Base-by-base conservation (phyloP, 1,284 basidiomycete species). In the Ustilago xerochloae region DNA sequence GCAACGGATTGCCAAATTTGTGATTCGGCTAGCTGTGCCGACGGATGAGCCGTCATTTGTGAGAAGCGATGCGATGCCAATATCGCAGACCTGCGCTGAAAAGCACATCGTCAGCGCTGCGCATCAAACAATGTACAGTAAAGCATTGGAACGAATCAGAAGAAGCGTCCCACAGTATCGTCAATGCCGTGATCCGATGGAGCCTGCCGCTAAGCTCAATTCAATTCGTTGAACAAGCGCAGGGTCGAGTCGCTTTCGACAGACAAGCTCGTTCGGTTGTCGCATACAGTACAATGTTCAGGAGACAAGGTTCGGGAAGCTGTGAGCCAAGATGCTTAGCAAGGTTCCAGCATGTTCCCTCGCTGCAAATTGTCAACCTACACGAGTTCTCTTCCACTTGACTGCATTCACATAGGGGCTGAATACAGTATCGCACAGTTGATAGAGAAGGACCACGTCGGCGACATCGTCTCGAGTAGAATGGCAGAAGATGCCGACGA, bases 281-380 rank as follows among this genome's bases (percentile, higher is more conserved):
- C n/a, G n/a, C n/a, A n/a, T n/a, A n/a, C n/a, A n/a, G n/a, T n/a
- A n/a, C n/a, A n/a, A n/a, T n/a, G n/a, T n/a, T n/a, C n/a, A n/a
- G n/a, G n/a, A n/a, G n/a, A n/a, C n/a, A n/a, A 53, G 13, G 45
- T 20, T 22, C 20, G 15, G 12, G 38, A 6, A 41, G 22, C 15
- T 13, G 41, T 12, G 26, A 45, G 39, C 29, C 52, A 54, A 54
- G 52, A 45, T 33, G 52, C 39, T 43, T 26, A 45, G 52, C 39
- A 30, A 30, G 26, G 35, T 24, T 28, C 8, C 12, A 12, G 29
- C 52, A 35, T 46, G 33, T 22, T 28, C 24, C 47, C 47, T 49
- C 29, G 30, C 32, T 36, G 49, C 22, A 22, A 33, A 33, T 33
- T 41, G n/a, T n/a, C n/a, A n/a, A n/a, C n/a, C 6, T 41, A 8